A percentile compares a stretch with the other conserved stretches of the same genome.
phyloP scores from a whole-genome alignment of 805 yeast species.

The Metschnikowia borealis region DNA sequence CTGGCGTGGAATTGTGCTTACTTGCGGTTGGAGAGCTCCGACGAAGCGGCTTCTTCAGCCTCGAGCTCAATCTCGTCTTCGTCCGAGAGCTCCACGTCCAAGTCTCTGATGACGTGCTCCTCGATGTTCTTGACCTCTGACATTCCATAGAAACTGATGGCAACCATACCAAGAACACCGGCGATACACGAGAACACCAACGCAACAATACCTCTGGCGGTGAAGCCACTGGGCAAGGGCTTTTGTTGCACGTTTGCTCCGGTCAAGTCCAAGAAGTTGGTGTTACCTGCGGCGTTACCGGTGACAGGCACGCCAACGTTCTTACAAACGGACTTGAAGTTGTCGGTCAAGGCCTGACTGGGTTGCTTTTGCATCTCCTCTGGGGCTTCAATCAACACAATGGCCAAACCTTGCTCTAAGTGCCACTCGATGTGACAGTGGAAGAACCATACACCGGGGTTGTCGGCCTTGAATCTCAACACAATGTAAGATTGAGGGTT shows the following conservation, averaged over 20 bases:
- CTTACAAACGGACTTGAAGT: conserved; percentile 58
- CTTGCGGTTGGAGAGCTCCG: conserved; percentile 5
- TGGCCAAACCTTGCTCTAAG: conserved; percentile 87
- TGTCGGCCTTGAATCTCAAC: conserved; percentile 82
- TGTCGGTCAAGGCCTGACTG: conserved; percentile 57
- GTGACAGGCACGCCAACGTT: conserved; percentile 45
- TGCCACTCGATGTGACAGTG: conserved; percentile 99
- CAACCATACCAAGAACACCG: conserved; percentile 75
- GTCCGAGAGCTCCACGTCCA: conserved; percentile 45
- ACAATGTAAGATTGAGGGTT: conserved; percentile 83
- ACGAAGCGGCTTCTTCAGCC: conserved; percentile 9
- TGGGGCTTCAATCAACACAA: conserved; percentile 83
- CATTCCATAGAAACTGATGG: conserved; percentile 81
- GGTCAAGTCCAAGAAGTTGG: conserved; percentile 59
- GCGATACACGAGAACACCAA: conserved; percentile 84
- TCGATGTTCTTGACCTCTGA: conserved; percentile 74
- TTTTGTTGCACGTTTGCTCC: conserved; percentile 71
- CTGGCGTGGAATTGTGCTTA: not conserved
- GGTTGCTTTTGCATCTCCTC: conserved; percentile 47
- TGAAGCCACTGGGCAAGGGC: conserved; percentile 81
- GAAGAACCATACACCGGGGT: conserved; percentile 99
- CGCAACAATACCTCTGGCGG: conserved; percentile 93
- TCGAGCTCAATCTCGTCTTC: conserved; percentile 18
- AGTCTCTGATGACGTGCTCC: conserved; percentile 53
- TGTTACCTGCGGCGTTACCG: conserved; percentile 92